These are phyloP conservation scores for Microcyclospora tardicrescens DNA, from an alignment of 2,329 filamentous ascomycete genomes.

Conservation along the genomic window DNA sequence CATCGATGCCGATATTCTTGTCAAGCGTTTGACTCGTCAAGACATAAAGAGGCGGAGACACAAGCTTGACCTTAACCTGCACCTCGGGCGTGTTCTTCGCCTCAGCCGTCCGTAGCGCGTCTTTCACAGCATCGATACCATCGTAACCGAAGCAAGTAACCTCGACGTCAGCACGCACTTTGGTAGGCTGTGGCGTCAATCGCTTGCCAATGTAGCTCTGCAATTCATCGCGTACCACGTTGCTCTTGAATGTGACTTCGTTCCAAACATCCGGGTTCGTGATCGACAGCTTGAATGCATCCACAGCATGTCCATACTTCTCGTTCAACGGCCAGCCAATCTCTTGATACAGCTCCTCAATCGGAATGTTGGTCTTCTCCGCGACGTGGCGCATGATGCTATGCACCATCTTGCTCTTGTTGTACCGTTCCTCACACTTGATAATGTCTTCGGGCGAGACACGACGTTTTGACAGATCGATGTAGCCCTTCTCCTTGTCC, in stretches of 20 bases:
- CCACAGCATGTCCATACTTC: conserved; percentile 91
- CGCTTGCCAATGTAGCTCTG: conserved; percentile 95
- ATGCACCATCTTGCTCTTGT: conserved; percentile 99
- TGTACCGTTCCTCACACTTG: conserved; percentile 98
- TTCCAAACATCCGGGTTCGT: conserved; percentile 96
- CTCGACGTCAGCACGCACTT: conserved; percentile 95
- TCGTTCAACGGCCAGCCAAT: conserved; percentile 97
- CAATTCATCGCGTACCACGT: conserved; percentile 75
- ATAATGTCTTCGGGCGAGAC: conserved; percentile 95
- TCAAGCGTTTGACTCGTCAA: conserved; percentile 91
- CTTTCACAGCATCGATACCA: conserved; percentile 96
- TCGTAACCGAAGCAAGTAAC: conserved; percentile 87
- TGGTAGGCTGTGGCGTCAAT: conserved; percentile 94
- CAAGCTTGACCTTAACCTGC: conserved; percentile 95
- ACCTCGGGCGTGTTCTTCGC: conserved; percentile 82
- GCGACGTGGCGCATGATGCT: conserved; percentile 98
- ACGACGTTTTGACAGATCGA: conserved; percentile 95
- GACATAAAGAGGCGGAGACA: conserved; percentile 95
- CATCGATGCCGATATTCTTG: conserved; percentile 72
- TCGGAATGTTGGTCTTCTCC: conserved; percentile 89
- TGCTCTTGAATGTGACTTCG: conserved; percentile 77
- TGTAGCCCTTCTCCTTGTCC: conserved; percentile 99
- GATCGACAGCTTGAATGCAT: conserved; percentile 98
- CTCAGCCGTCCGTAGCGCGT: conserved; percentile 79
- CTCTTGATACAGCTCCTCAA: conserved; percentile 83